A percentile compares a stretch with the other conserved stretches of the same genome.
Evolutionary conservation across 2,329 filamentous ascomycete species (phyloP).

Genomic region (Penicillium psychrosexuale): DNA sequence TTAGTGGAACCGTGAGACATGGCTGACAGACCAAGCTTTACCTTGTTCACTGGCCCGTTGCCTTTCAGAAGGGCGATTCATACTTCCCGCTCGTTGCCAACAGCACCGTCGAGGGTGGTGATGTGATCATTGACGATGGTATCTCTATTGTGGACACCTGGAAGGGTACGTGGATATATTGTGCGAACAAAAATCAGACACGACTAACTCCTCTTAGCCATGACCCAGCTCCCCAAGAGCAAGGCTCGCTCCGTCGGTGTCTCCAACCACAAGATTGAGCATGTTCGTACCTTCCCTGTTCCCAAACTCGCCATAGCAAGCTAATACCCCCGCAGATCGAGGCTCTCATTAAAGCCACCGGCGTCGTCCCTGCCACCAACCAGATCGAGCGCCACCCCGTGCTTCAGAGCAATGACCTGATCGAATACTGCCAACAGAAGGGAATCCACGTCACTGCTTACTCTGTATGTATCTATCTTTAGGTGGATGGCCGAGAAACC

Average conservation of each 20-base stretch:
- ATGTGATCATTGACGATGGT: conserved; percentile 46
- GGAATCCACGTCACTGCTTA: conserved; percentile 62
- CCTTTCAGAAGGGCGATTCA: conserved; percentile 38
- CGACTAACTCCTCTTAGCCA: conserved; percentile 28
- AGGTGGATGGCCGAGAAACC: background rate
- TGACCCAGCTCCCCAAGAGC: conserved; percentile 44
- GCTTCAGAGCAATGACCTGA: conserved; percentile 59
- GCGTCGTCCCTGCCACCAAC: conserved; percentile 62
- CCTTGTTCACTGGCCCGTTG: conserved; percentile 49
- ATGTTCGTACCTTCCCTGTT: conserved; percentile 23
- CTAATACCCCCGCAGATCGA: conserved; percentile 42
- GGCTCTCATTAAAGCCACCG: conserved; percentile 52
- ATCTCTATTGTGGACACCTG: conserved; percentile 44
- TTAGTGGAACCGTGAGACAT: too few species aligned
- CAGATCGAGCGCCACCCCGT: conserved; percentile 70
- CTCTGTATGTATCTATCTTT: conserved; percentile 43
- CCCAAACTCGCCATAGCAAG: background rate
- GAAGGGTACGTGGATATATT: conserved; percentile 31
- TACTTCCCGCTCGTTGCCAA: conserved; percentile 48
- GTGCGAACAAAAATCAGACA: background rate
- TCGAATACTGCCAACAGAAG: conserved; percentile 57
- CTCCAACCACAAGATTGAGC: conserved; percentile 41
- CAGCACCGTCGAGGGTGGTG: conserved; percentile 38
- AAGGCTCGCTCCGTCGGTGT: conserved; percentile 44
- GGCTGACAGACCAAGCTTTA: conserved; percentile 30